Evolutionary conservation across 2,329 filamentous ascomycete genomes (phyloP), one percentile per base, ranked within the genome.

Genomic region (Fusarium albosuccineum): DNA sequence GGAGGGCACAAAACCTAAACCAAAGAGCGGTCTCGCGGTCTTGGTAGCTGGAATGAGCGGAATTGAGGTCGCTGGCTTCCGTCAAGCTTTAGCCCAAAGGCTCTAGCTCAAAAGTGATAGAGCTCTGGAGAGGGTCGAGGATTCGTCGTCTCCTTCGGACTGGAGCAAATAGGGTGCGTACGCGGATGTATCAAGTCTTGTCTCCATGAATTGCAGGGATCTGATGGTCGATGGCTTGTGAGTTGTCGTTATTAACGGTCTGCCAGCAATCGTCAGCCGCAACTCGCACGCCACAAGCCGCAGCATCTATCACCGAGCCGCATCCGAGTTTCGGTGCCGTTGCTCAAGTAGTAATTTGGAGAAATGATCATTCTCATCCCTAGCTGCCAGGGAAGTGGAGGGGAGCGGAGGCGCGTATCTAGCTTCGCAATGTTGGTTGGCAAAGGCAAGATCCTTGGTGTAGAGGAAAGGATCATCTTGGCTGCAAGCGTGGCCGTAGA

Each of bases 21-120:
- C 26, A 51, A 14, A 36, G 26, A 52, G 59, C 62, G 58, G 62
- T 66, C 58, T 68, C 62, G 54, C 54, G 54, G 51, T 59, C 39
- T 64, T 50, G 50, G 61, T 54, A 61, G n/a, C n/a, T 6, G 34
- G 34, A 9, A 27, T 14, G 22, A 11, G 53, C 33, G 41, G 45
- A 36, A 53, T 29, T 26, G 9, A 53, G 17, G 14, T 33, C 27
- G 17, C 36, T 29, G 39, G 29, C 42, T 33, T 44, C 42, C 44
- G 16, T 39, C 13, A 6, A 29, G 37, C 44, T 33, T 37, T 40
- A 17, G 44, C 34, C 49, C 27, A 27, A 22, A 22, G 22, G 22
- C 22, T 22, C 22, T 22, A 34, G 30, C 29, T 34, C 34, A 30
- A 40, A 17, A 30, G 36, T 41, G 34, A 55, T 30, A 10, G 30